A percentile compares a stretch with the other conserved stretches of the same genome.
phyloP scores from a whole-genome alignment of 495 filamentous ascomycete species.

The Thozetella sp. region DNA sequence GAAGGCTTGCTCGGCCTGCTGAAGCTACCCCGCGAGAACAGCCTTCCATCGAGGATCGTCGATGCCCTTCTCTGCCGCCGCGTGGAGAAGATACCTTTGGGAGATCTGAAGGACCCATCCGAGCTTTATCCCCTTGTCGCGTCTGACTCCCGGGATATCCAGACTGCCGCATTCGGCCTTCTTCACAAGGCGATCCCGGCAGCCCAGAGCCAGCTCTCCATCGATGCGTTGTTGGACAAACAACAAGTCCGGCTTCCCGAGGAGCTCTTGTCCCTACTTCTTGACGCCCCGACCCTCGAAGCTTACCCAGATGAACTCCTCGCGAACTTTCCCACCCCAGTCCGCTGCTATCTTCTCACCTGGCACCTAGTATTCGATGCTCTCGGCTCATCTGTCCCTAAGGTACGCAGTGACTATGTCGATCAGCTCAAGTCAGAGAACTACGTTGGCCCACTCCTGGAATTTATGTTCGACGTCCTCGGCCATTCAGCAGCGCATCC shows the following conservation, averaged over 20 bases:
- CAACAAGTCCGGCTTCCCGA: slow-evolving; percentile 66
- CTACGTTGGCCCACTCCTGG: slow-evolving; percentile 68
- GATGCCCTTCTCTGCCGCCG: slow-evolving; percentile 68
- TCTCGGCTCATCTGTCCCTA: slow-evolving; percentile 76
- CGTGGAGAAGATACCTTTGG: slow-evolving; percentile 58
- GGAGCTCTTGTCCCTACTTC: slow-evolving; percentile 70
- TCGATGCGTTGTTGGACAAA: slow-evolving; percentile 80
- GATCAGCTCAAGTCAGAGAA: slow-evolving; percentile 73
- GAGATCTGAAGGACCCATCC: slow-evolving; percentile 55
- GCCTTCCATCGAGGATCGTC: slow-evolving; percentile 53
- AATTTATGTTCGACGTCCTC: slow-evolving; percentile 82
- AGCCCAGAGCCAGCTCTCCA: slow-evolving; percentile 78
- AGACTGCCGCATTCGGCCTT: slow-evolving; percentile 78
- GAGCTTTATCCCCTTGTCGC: slow-evolving; percentile 74
- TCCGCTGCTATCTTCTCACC: slow-evolving; percentile 81
- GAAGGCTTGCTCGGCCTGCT: slow-evolving; percentile 65
- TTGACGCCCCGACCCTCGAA: slow-evolving; percentile 48
- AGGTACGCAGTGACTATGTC: slow-evolving; percentile 78
- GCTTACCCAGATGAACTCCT: slow-evolving; percentile 43
- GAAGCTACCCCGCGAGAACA: slow-evolving; percentile 38
- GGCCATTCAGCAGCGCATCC: slow-evolving; percentile 69
- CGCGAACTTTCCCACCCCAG: slow-evolving; percentile 50
- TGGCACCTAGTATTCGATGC: slow-evolving; percentile 93
- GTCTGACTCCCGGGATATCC: slow-evolving; percentile 71
- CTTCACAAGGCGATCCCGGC: slow-evolving; percentile 77